Evolutionary conservation across 495 filamentous ascomycete genomes (phyloP).

Genomic region (Penicillium arizonense): DNA sequence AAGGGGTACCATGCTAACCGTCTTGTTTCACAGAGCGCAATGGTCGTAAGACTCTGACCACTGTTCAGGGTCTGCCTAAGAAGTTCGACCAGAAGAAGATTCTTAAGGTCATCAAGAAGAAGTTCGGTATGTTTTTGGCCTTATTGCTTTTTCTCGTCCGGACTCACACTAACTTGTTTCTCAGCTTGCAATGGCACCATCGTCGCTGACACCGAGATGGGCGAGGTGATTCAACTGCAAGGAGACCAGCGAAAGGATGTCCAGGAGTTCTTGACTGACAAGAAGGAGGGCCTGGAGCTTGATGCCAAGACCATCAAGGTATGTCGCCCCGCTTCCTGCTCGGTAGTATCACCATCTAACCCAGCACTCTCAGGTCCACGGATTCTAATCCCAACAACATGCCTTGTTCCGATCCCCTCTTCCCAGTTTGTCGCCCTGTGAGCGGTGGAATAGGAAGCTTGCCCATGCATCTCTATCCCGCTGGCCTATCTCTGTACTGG

Average conservation of each 20-base stretch:
- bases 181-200: constrained; percentile 99
- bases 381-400: constrained; percentile 51
- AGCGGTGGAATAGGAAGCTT: constrained; percentile 38
- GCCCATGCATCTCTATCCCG: constrained; percentile 24
- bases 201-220: constrained; percentile 95
- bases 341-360: constrained; percentile 3
- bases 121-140: constrained; percentile 75
- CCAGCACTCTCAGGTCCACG: constrained; percentile 45
- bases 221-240: constrained; percentile 99
- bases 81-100: constrained; percentile 99
- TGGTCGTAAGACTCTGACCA: constrained; percentile 99
- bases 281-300: constrained; percentile 86
- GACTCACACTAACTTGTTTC: constrained; percentile 16
- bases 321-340: constrained; percentile 17
- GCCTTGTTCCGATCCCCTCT: constrained; percentile 45
- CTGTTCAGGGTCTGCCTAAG: constrained; percentile 95
- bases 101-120: constrained; percentile 99
- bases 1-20: constrained; percentile 22
- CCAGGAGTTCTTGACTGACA: constrained; percentile 93
- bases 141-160: constrained; percentile 1
- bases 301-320: constrained; percentile 98
- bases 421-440: constrained; percentile 41
- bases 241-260: constrained; percentile 99
- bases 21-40: constrained; percentile 74
- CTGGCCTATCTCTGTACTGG: constrained; percentile 21